Conservation (phyloP, 352 stramenopile species). For the Pythium dissimile region DNA sequence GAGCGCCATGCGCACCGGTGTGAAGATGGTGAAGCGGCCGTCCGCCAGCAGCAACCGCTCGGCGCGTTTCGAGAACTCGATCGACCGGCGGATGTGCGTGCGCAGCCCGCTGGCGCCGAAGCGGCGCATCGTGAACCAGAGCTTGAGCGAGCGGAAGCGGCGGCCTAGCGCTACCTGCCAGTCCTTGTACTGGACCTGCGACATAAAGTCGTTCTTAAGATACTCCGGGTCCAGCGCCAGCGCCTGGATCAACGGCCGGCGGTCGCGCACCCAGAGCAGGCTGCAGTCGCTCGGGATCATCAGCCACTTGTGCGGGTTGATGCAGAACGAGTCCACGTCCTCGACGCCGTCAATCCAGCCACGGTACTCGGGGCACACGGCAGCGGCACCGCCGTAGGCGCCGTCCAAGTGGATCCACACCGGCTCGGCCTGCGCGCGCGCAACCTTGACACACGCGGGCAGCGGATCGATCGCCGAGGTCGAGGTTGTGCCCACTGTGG, state of each 20-base stretch:
- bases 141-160: slow-evolving; percentile 66
- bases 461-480: slow-evolving; percentile 58
- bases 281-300: slow-evolving; percentile 65
- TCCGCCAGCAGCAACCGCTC: slow-evolving; percentile 38
- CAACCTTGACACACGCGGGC: slow-evolving; percentile 34
- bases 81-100: slow-evolving; percentile 46
- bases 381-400: slow-evolving; percentile 54
- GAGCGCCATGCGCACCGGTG: slow-evolving; percentile 44
- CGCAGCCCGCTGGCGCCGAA: slow-evolving; percentile 58
- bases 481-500: slow-evolving; percentile 62
- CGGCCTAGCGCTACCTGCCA: slow-evolving; percentile 73
- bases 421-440: slow-evolving; percentile 30
- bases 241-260: slow-evolving; percentile 44
- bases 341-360: slow-evolving; percentile 50
- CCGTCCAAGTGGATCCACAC: slow-evolving; percentile 67
- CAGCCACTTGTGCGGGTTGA: slow-evolving; percentile 81
- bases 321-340: slow-evolving; percentile 58
- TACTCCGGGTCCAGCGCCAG: slow-evolving; percentile 63
- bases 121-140: slow-evolving; percentile 67
- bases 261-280: slow-evolving; percentile 62
- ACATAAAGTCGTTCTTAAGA: slow-evolving; percentile 70
- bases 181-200: slow-evolving; percentile 64
- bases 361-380: slow-evolving; percentile 50
- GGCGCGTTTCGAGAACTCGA: slow-evolving; percentile 40
- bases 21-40: slow-evolving; percentile 49